Conservation (phyloP, 495 filamentous ascomycete species). For the Hypoxylon intermedium region DNA sequence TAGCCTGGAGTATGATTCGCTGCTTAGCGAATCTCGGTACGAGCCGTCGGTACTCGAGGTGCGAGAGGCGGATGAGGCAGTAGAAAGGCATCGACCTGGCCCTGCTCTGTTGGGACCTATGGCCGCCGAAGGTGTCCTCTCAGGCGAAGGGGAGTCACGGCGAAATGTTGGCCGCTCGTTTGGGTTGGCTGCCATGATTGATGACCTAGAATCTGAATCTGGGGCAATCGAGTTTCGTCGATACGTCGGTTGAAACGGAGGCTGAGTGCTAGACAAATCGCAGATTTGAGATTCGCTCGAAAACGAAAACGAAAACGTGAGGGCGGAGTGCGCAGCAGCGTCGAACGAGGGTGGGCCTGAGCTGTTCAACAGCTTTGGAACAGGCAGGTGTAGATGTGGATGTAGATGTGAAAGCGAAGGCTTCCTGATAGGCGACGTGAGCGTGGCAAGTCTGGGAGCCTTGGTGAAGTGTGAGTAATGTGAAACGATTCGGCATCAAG, state of each 20-base stretch:
- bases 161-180: constrained; percentile 47
- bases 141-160: constrained; percentile 67
- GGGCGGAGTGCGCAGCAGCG: constrained; percentile 15
- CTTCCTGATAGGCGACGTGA: constrained; percentile 2
- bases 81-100: constrained; percentile 75
- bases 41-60: constrained; percentile 65
- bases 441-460: not conserved
- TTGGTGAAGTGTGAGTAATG: constrained; percentile 23
- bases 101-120: constrained; percentile 66
- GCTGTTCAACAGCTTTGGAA: constrained; percentile 38
- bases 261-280: constrained; percentile 10
- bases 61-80: constrained; percentile 70
- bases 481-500: constrained; percentile 23
- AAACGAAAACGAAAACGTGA: constrained; percentile 3
- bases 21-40: constrained; percentile 56
- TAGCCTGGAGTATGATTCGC: constrained; percentile 61
- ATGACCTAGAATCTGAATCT: not conserved
- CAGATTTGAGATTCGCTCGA: constrained; percentile 6
- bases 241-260: not conserved
- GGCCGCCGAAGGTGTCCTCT: constrained; percentile 69
- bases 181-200: constrained; percentile 46
- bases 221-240: not conserved
- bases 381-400: not conserved
- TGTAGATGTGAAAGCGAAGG: constrained; percentile 22
- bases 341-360: constrained; percentile 14